Evolutionary conservation across 257 asterid species (phyloP).

Genomic region (Salvia rosmarinus): DNA sequence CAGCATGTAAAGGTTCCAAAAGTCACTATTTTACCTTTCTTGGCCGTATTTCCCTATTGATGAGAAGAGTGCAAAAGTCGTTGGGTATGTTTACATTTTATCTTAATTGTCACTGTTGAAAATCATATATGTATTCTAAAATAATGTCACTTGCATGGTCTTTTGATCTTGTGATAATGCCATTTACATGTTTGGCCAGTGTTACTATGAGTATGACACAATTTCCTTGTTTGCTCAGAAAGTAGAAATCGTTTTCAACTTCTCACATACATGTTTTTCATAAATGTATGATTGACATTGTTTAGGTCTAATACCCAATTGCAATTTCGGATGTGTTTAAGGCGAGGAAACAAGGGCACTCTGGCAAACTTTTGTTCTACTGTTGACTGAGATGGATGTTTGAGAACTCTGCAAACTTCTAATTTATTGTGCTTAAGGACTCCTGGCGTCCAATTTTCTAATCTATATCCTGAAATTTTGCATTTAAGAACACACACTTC

Average conservation of each 20-base stretch:
- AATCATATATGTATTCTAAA: neutral
- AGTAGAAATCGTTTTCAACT: neutral
- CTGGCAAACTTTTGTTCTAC: neutral
- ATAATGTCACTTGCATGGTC: neutral
- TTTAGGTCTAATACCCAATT: neutral
- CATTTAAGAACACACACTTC: neutral
- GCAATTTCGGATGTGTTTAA: neutral
- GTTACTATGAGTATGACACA: too few relatives aligned
- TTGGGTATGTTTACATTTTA: neutral
- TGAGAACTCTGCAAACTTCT: neutral
- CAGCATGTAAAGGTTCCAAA: neutral
- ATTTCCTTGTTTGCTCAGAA: neutral
- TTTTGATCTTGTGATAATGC: neutral
- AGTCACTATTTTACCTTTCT: neutral
- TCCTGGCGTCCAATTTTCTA: slow-evolving; percentile 4
- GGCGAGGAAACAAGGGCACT: neutral
- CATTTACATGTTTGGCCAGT: neutral
- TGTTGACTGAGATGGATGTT: neutral
- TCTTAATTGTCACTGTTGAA: neutral
- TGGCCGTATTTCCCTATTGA: slow-evolving; percentile 6
- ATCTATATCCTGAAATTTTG: slow-evolving; percentile 8
- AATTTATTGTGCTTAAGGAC: neutral
- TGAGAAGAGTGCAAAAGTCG: neutral
- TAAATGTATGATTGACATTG: neutral
- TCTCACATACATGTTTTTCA: neutral